phyloP scores from a whole-genome alignment of 495 filamentous ascomycete species.

The Aspergillus diversus region DNA sequence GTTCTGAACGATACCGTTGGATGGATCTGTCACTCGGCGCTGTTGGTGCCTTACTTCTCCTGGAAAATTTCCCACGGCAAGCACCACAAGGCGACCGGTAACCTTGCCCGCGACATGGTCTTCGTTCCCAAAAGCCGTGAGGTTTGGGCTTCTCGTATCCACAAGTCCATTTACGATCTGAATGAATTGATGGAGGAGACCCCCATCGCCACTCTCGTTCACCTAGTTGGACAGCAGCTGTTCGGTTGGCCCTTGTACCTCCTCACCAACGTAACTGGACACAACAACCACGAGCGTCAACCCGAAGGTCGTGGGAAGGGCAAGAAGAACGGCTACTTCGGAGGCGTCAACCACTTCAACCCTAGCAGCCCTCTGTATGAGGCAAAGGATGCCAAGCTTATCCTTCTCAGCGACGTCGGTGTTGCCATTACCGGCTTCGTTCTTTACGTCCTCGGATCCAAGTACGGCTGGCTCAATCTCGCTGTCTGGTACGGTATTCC shows the following conservation, averaged over 20 bases:
- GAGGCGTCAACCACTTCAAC: conserved; percentile 93
- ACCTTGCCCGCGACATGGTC: conserved; percentile 97
- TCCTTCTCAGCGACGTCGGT: conserved; percentile 83
- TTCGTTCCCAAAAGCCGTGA: conserved; percentile 88
- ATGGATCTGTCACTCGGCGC: conserved; percentile 78
- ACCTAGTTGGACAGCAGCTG: conserved; percentile 81
- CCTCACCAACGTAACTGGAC: conserved; percentile 84
- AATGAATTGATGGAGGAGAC: conserved; percentile 92
- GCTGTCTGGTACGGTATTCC: conserved; percentile 92
- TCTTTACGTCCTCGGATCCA: conserved; percentile 65
- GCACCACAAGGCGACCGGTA: conserved; percentile 94
- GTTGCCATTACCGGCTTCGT: conserved; percentile 60
- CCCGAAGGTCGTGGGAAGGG: conserved; percentile 86
- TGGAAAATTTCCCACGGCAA: conserved; percentile 94
- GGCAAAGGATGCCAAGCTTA: conserved; percentile 80
- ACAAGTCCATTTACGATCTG: conserved; percentile 74
- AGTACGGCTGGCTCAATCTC: conserved; percentile 82
- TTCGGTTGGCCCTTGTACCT: conserved; percentile 89
- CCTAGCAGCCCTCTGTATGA: conserved; percentile 88
- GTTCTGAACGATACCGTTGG: conserved; percentile 83
- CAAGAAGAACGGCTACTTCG: conserved; percentile 79
- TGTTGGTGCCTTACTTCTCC: conserved; percentile 87
- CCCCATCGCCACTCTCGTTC: conserved; percentile 75
- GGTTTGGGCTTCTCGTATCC: conserved; percentile 69
- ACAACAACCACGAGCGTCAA: conserved; percentile 87